Evolutionary conservation across 208 protist species (phyloP), one percentile per base, ranked within the genome.

Genomic region (Polymyxa betae): DNA sequence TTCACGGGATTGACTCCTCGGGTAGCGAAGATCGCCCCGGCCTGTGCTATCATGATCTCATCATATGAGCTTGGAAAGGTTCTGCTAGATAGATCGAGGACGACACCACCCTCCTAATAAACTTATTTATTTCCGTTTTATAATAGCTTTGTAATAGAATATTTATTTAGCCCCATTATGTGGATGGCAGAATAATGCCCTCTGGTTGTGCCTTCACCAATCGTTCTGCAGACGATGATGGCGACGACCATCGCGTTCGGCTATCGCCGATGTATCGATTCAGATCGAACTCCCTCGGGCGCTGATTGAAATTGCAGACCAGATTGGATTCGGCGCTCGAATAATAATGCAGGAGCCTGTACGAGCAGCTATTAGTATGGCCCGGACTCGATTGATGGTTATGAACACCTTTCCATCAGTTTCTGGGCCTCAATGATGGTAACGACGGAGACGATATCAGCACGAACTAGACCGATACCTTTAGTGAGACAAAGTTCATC

Each of bases 11-110:
- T 92, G 38, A 45, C 1, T 0, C 38, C 90, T 20, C 77, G 90
- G 1, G 35, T 92, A 24, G 77, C 77, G 0, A 89, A 89, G 77
- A 82, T 93, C 12, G 90, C 92, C 0, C 91, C 91, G 0, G 91
- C 92, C 43, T 93, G 92, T 35, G 92, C 92, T 16, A 92, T 93
- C 82, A 93, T 93, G 92, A 93, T 93, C 38, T 77, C 64, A 0
- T 90, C 88, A 43, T 93, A 93, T 72, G 92, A 93, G 72, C 29
- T 92, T 0, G 91, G 91, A 0, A 93, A 93, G 90, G 24, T 88
- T 16, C 16, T 88, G 20, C 46, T 88, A n/a, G 43, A 29, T 16
- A 29, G 46, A 88, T 66, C 16, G 20, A 66, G 54, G 29, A 66
- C 54, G 54, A 29, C 20, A n/a, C n/a, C n/a, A n/a, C n/a, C n/a